Conservation (phyloP, 176 grass and related monocot species). For the Chrysopogon serrulatus region DNA sequence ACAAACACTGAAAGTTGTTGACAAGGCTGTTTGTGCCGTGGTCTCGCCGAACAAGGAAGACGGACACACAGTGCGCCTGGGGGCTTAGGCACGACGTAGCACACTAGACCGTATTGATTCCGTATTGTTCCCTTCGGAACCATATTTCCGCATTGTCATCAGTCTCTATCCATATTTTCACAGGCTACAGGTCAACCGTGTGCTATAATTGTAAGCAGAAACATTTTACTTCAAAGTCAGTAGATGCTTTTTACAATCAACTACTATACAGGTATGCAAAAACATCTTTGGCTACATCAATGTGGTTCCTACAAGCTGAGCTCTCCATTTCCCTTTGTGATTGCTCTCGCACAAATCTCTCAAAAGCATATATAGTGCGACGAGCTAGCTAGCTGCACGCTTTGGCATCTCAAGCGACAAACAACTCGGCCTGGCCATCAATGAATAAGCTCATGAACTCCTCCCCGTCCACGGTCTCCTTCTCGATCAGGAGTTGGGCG, state of each 20-base stretch:
- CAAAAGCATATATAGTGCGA: not conserved
- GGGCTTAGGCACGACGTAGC: too few species aligned
- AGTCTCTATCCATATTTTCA: too few species aligned
- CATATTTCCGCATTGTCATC: too few species aligned
- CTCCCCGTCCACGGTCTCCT: constrained; percentile 94
- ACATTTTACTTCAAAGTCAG: not conserved
- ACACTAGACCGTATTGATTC: too few species aligned
- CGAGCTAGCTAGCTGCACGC: not conserved
- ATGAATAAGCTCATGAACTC: constrained; percentile 99
- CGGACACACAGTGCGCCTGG: too few species aligned
- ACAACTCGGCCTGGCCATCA: constrained; percentile 85
- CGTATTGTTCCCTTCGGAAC: too few species aligned
- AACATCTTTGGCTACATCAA: not conserved
- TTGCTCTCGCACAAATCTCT: not conserved
- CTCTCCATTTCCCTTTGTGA: not conserved
- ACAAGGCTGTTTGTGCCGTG: too few species aligned
- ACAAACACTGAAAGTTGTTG: too few species aligned
- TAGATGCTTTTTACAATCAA: not conserved
- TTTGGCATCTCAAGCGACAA: constrained; percentile 47
- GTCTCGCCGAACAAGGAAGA: too few species aligned
- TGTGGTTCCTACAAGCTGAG: not conserved
- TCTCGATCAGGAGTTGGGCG: constrained; percentile 88
- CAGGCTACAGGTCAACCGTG: not conserved
- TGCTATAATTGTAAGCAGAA: not conserved
- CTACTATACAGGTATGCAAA: not conserved